A percentile compares a stretch with the other conserved stretches of the same genome.
Evolutionary conservation across 371 early-diverging fungal genomes (phyloP).

Genomic region (Rhizopus delemar): DNA sequence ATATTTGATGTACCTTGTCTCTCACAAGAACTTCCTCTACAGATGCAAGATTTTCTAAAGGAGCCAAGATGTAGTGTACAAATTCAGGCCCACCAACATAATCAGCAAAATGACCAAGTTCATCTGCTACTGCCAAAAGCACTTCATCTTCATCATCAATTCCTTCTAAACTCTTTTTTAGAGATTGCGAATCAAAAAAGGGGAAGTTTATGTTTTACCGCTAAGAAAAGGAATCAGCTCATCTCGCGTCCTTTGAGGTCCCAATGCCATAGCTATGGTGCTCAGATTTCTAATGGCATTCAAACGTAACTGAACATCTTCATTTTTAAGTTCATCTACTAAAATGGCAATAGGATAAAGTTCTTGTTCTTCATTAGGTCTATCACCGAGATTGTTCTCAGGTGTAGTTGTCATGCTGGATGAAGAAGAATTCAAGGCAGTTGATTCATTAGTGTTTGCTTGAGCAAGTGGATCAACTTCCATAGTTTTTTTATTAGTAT

Average conservation of each 20-base stretch:
- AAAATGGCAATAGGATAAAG: slow-evolving; percentile 91
- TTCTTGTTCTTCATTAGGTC: slow-evolving; percentile 45
- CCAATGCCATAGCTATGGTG: slow-evolving; percentile 95
- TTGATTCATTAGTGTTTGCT: background rate
- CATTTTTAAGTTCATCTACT: slow-evolving; percentile 97
- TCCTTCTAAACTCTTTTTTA: slow-evolving; percentile 67
- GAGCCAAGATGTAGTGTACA: slow-evolving; percentile 84
- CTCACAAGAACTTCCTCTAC: slow-evolving; percentile 97
- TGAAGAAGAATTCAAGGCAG: slow-evolving; percentile 2
- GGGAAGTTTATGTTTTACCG: slow-evolving; percentile 57
- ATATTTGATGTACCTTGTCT: slow-evolving; percentile 72
- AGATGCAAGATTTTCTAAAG: slow-evolving; percentile 93
- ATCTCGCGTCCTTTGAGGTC: slow-evolving; percentile 92
- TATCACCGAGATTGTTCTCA: slow-evolving; percentile 13
- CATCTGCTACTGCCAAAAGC: slow-evolving; percentile 89
- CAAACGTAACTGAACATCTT: slow-evolving; percentile 90
- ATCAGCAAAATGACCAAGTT: slow-evolving; percentile 90
- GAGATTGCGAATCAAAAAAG: background rate
- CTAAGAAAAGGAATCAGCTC: slow-evolving; percentile 96
- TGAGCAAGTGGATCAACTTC: slow-evolving; percentile 9
- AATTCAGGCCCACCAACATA: slow-evolving; percentile 88
- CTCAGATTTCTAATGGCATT: slow-evolving; percentile 91
- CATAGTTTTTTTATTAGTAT: slow-evolving; percentile 1
- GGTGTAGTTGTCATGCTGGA: background rate
- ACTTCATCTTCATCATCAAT: slow-evolving; percentile 99